Conservation (phyloP, 495 filamentous ascomycete species). For the Antarctomyces pellizariae region DNA sequence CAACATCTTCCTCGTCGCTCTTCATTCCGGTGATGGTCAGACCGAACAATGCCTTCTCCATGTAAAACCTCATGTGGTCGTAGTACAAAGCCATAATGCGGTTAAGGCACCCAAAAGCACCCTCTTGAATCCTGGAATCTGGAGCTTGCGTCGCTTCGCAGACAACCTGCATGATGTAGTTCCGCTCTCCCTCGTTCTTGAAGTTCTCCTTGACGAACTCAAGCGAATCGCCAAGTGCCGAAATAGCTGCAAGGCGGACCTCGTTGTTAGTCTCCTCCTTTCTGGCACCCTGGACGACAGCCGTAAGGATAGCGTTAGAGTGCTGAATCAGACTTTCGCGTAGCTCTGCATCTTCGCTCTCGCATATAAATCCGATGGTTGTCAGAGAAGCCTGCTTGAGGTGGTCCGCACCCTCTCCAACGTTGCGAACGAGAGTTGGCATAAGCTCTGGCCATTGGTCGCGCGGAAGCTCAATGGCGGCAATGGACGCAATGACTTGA, state of each 20-base stretch:
- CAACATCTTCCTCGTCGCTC: conserved; percentile 87
- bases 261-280: conserved; percentile 84
- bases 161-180: conserved; percentile 99
- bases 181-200: conserved; percentile 93
- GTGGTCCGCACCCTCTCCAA: conserved; percentile 60
- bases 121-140: conserved; percentile 77
- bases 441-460: conserved; percentile 94
- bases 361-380: conserved; percentile 93
- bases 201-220: conserved; percentile 97
- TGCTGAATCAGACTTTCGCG: conserved; percentile 58
- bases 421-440: conserved; percentile 67
- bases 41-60: conserved; percentile 98
- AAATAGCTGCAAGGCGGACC: conserved; percentile 77
- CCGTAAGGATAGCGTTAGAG: conserved; percentile 93
- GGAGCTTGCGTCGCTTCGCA: conserved; percentile 91
- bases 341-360: conserved; percentile 73
- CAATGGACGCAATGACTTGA: conserved; percentile 86
- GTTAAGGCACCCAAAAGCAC: conserved; percentile 90
- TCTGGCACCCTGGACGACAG: conserved; percentile 87
- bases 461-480: conserved; percentile 77
- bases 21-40: conserved; percentile 99
- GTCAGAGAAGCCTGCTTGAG: conserved; percentile 86
- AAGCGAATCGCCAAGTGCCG: conserved; percentile 84
- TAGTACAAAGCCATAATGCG: conserved; percentile 96
- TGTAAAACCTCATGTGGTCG: conserved; percentile 98